phyloP scores from a whole-genome alignment of 2,329 filamentous ascomycete genomes.

The Myotisia sp. region DNA sequence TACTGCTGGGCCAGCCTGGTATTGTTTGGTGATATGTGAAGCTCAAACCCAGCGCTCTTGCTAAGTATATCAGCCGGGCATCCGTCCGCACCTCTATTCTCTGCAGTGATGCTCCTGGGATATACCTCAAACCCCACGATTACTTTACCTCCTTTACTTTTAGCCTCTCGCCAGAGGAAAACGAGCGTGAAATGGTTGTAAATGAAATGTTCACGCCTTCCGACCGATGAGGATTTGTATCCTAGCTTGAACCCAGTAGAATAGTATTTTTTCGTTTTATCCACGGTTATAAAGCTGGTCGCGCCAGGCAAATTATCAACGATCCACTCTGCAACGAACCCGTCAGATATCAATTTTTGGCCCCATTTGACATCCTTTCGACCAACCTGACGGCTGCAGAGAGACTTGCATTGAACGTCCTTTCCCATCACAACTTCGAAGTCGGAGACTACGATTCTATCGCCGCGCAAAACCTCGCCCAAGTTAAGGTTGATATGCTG shows the following conservation, averaged over 20 bases:
- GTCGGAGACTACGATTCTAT: constrained; percentile 72
- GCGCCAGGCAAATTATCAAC: constrained; percentile 82
- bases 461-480: constrained; percentile 73
- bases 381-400: constrained; percentile 56
- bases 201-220: constrained; percentile 54
- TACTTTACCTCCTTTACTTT: constrained; percentile 56
- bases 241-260: constrained; percentile 81
- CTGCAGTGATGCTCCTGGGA: constrained; percentile 61
- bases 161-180: constrained; percentile 60
- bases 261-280: constrained; percentile 76
- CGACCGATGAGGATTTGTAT: constrained; percentile 48
- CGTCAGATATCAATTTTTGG: constrained; percentile 57
- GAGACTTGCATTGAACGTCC: constrained; percentile 56
- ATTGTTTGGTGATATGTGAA: constrained; percentile 51
- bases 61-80: constrained; percentile 55
- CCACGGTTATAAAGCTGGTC: constrained; percentile 74
- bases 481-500: constrained; percentile 69
- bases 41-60: constrained; percentile 48
- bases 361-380: constrained; percentile 52
- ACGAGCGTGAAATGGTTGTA: constrained; percentile 84
- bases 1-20: constrained; percentile 43
- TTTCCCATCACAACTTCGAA: constrained; percentile 66
- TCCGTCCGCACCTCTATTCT: constrained; percentile 47
- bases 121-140: constrained; percentile 85
- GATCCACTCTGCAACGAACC: constrained; percentile 86